A percentile compares a stretch with the other conserved stretches of the same genome.
Evolutionary conservation across 805 yeast species (phyloP).

Genomic region (Ascoidea asiatica): DNA sequence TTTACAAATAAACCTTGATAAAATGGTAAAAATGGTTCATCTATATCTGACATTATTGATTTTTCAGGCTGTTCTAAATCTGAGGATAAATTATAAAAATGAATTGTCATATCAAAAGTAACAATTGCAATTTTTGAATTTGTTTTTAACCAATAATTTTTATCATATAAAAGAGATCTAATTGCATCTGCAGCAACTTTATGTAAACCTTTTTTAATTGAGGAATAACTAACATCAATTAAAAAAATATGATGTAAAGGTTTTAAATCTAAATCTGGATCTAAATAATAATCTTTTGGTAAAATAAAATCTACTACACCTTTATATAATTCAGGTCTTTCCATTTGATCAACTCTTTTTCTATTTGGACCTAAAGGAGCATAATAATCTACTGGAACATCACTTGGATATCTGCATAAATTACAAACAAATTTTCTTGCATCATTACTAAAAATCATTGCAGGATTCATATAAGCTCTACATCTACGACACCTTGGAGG

Average conservation of each 20-base stretch:
- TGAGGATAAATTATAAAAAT: constrained; percentile 57
- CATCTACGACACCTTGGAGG: constrained; percentile 91
- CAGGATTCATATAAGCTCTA: constrained; percentile 80
- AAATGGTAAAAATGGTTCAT: constrained; percentile 76
- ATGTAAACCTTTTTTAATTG: constrained; percentile 47
- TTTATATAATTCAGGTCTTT: constrained; percentile 61
- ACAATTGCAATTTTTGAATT: constrained; percentile 54
- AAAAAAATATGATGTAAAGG: constrained; percentile 61
- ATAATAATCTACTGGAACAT: constrained; percentile 52
- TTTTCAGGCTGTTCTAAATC: constrained; percentile 41
- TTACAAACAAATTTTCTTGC: constrained; percentile 67
- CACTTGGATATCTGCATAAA: constrained; percentile 68
- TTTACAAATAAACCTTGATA: constrained; percentile 67
- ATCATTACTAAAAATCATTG: constrained; percentile 48
- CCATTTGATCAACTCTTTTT: constrained; percentile 45
- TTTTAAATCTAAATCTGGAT: constrained; percentile 22
- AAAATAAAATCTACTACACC: constrained; percentile 84
- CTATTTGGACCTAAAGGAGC: constrained; percentile 49
- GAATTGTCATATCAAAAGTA: constrained; percentile 60
- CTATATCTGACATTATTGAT: constrained; percentile 53
- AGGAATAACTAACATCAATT: constrained; percentile 52
- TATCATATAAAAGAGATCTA: constrained; percentile 32
- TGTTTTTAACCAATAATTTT: constrained; percentile 17
- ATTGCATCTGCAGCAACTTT: constrained; percentile 59
- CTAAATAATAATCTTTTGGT: constrained; percentile 54